phyloP scores from a whole-genome alignment of 495 filamentous ascomycete genomes.

The Tuber melanosporum region DNA sequence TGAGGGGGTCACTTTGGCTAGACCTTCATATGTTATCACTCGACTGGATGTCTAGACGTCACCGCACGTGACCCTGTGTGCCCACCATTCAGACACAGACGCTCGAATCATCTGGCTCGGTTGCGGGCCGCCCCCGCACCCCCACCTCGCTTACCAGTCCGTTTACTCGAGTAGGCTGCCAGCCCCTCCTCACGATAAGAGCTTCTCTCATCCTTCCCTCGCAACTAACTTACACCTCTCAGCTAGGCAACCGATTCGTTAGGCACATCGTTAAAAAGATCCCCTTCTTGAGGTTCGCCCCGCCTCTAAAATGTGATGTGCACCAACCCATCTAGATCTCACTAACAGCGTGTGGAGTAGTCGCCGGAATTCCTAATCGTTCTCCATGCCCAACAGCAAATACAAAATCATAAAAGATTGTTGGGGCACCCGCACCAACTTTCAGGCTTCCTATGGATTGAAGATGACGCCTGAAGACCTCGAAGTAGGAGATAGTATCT shows the following conservation, averaged over 20 bases:
- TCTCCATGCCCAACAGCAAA: constrained; percentile 10
- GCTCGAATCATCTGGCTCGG: not conserved
- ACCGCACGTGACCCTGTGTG: not conserved
- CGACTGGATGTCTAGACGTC: not conserved
- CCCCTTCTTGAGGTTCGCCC: not conserved
- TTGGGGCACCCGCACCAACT: constrained; percentile 20
- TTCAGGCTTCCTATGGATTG: constrained; percentile 27
- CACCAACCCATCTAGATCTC: not conserved
- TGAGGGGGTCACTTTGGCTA: not conserved
- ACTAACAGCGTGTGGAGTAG: not conserved
- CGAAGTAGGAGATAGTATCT: constrained; percentile 21
- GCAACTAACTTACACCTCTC: not conserved
- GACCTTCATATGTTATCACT: not conserved
- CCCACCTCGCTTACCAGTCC: not conserved
- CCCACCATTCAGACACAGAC: not conserved
- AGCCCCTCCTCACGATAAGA: not conserved
- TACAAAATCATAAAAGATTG: constrained; percentile 17
- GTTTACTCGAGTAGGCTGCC: not conserved
- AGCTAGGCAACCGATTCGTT: not conserved
- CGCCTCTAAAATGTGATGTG: constrained; percentile 4
- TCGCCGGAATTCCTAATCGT: not conserved
- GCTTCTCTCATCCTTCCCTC: not conserved
- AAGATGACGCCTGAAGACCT: constrained; percentile 19
- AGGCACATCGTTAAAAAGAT: not conserved
- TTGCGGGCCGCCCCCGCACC: not conserved